These are phyloP conservation scores for Xylaria longipes DNA, from an alignment of 495 filamentous ascomycete genomes.

Conservation along the genomic window DNA sequence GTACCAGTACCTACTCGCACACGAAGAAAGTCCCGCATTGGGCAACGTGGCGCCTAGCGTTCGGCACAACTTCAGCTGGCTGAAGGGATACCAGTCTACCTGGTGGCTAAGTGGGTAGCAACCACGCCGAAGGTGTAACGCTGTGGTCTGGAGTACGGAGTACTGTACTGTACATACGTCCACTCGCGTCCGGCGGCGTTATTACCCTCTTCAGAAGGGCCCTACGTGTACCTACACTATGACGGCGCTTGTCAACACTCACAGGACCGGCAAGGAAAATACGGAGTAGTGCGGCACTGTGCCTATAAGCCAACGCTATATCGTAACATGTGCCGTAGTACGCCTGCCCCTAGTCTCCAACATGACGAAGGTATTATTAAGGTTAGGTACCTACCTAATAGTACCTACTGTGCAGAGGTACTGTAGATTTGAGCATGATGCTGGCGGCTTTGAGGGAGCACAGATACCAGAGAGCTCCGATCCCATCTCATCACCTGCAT, in stretches of 20 bases:
- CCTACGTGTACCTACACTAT: not conserved
- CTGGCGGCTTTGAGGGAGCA: not conserved
- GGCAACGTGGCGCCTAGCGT: slow-evolving; percentile 20
- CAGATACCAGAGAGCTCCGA: slow-evolving; percentile 13
- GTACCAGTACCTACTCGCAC: not conserved
- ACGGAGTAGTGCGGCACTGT: not conserved
- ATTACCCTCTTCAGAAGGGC: slow-evolving; percentile 18
- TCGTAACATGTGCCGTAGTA: not conserved
- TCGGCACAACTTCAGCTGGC: slow-evolving; percentile 14
- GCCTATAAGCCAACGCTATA: not conserved
- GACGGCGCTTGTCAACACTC: not conserved
- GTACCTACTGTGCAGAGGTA: too few relatives aligned
- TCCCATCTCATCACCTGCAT: slow-evolving; percentile 19
- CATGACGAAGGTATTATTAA: slow-evolving; percentile 12
- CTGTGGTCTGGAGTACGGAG: not conserved
- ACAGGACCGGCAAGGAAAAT: not conserved
- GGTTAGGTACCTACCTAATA: not conserved
- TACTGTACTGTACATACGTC: too few relatives aligned
- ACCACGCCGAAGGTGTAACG: slow-evolving; percentile 2
- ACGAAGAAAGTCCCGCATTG: not conserved
- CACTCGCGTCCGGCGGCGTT: slow-evolving; percentile 19
- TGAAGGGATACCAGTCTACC: not conserved
- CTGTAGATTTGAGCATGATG: not conserved
- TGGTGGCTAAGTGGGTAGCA: not conserved
- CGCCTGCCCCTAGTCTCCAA: not conserved